Conservation (phyloP, 306 rosid species). For the Dryas drummondii region DNA sequence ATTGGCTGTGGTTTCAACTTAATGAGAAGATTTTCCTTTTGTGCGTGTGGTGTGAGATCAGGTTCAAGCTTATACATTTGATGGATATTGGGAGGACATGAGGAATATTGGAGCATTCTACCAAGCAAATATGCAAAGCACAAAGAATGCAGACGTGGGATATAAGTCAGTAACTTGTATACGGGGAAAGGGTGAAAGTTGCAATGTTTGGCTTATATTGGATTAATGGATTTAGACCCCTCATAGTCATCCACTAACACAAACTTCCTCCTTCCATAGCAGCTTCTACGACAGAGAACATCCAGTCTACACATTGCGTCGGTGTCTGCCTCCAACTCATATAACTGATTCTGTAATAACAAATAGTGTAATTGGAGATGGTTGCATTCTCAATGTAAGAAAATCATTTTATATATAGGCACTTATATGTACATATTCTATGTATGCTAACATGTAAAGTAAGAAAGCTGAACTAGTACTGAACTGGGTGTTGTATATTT, state of each 20-base stretch:
- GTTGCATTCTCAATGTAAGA: constrained; percentile 46
- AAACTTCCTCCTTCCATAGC: constrained; percentile 9
- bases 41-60: constrained; percentile 4
- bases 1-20: too few relatives aligned
- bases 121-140: constrained; percentile 39
- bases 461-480: neutral
- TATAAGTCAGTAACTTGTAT: constrained; percentile 24
- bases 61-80: constrained; percentile 35
- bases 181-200: constrained; percentile 17
- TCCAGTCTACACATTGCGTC: constrained; percentile 36
- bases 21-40: too few relatives aligned
- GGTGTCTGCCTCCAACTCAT: constrained; percentile 39
- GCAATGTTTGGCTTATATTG: neutral
- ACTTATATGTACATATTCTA: too few relatives aligned
- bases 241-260: constrained; percentile 15
- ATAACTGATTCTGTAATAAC: constrained; percentile 28
- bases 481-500: neutral
- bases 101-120: constrained; percentile 42
- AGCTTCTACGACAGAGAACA: constrained; percentile 33
- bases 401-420: neutral
- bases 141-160: constrained; percentile 25
- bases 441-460: neutral
- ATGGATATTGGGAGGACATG: constrained; percentile 48
- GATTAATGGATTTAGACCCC: neutral
- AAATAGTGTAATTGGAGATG: constrained; percentile 44